phyloP scores from a whole-genome alignment of 768 basidiomycete genomes.

The Mycena capillaripes region DNA sequence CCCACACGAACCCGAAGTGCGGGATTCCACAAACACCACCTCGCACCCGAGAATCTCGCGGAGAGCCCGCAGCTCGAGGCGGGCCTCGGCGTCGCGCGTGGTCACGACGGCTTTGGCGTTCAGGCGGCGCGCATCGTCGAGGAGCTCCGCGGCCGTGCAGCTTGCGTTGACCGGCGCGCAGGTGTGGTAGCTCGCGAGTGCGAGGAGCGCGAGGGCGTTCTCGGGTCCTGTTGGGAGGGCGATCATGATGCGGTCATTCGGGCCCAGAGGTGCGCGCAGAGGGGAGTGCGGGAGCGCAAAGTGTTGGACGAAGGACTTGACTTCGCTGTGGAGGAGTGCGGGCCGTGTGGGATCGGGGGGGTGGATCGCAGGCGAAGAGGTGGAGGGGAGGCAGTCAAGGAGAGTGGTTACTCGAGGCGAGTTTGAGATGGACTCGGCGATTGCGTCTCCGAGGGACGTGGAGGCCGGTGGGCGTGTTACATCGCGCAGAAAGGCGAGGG shows the following conservation, averaged over 20 bases:
- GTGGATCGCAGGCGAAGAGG: neutral
- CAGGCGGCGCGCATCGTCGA: constrained; percentile 56
- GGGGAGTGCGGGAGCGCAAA: constrained; percentile 56
- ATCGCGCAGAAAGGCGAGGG: too few relatives aligned
- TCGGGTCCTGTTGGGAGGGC: constrained; percentile 61
- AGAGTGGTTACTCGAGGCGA: too few relatives aligned
- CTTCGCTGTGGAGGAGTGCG: neutral
- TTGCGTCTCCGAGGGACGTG: too few relatives aligned
- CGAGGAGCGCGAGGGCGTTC: constrained; percentile 61
- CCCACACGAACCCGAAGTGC: constrained; percentile 52
- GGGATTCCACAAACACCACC: constrained; percentile 52
- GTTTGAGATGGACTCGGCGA: too few relatives aligned
- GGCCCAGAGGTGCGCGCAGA: constrained; percentile 46
- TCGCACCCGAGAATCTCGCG: constrained; percentile 53
- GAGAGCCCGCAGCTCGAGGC: constrained; percentile 51
- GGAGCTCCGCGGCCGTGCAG: constrained; percentile 59
- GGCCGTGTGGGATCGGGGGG: neutral
- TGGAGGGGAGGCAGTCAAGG: too few relatives aligned
- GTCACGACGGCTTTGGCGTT: constrained; percentile 57
- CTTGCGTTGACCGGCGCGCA: constrained; percentile 63
- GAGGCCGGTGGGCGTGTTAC: too few relatives aligned
- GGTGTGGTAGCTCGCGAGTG: constrained; percentile 58
- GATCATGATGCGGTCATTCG: constrained; percentile 63
- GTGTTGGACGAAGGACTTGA: constrained; percentile 40
- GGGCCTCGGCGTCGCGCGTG: constrained; percentile 54